Base-by-base conservation (phyloP, 2,329 filamentous ascomycete species). In the Claviceps arundinis region DNA sequence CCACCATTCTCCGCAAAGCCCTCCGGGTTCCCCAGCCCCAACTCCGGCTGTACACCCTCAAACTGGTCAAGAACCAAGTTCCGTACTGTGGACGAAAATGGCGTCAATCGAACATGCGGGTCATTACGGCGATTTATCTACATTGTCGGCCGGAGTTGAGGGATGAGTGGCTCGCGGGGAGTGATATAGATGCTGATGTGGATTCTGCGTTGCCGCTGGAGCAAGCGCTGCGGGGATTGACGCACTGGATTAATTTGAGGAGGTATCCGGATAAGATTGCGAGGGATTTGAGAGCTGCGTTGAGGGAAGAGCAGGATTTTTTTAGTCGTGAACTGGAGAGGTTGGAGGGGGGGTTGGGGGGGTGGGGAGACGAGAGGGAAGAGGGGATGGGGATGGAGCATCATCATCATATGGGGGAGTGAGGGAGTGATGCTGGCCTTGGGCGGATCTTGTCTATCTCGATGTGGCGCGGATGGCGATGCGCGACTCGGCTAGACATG, bases 51-150 rank as follows among this genome's bases (percentile, higher is more conserved):
- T 97, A 97, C 72, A 95, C 93, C 0, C 80, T 98, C 59, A 98
- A 98, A 70, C 78, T 98, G 0, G 97, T 97, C 82, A 98, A 98
- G 69, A 93, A 89, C 55, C 93, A 98, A 68, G 93, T 98, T 4
- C 93, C 93, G 1, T 98, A 95, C 73, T 97, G 91, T 67, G 91
- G 93, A 22, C 84, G 93, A 44, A 98, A 98, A 71, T 98, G 93
- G 93, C 84, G 93, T 14, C 93, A 97, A 71, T 84, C 83, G 60
- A 97, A 98, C 68, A 98, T 98, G 93, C 87, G 91, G 52, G 90
- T 97, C 62, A 98, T 98, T 64, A 98, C 93, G 0, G 89, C 90
- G 3, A 88, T 98, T 1, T 98, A 96, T 67, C 75, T 98, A 48
- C 88, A 95, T 69, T 95, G 91, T 63, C 79, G 89, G 7, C 91